Base-by-base conservation (phyloP, 2,329 filamentous ascomycete genomes). In the Ophiostoma himal-ulmi region DNA sequence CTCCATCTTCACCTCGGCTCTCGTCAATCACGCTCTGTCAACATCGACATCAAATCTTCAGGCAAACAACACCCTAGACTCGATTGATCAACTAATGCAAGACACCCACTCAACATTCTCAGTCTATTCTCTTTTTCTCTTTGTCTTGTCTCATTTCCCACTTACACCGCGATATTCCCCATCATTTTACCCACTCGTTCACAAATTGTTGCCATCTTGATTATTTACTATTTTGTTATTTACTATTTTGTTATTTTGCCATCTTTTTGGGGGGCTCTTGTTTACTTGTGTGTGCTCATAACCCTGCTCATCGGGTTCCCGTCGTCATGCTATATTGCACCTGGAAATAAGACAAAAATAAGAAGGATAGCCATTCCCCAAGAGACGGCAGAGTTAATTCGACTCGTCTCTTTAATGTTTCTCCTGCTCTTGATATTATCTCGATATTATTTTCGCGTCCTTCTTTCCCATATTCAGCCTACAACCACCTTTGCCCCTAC, bases 181-280 rank as follows among this genome's bases (percentile, higher is more conserved):
- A 48, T 39, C 36, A 36, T 37, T 39, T 37, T 41, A 39, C 62
- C 36, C 48, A 65, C 60, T 68, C 64, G 65, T 36, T 62, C 17
- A 68, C 65, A 71, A 57, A 54, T 70, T 64, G 64, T 44, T 67
- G 65, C 41, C 68, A 44, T 71, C 20, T 65, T 13, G 1, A 36
- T 37, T 52, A 36, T 10, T 67, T 20, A 7, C 48, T 20, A 1
- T n/a, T n/a, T n/a, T n/a, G n/a, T n/a, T 34, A 52, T 34, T 65
- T 17, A 20, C 26, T n/a, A 20, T 60, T 36, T n/a, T 13, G 30
- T 10, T 48, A 20, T 48, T 48, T 48, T 48, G 30, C 30, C 3
- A 30, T n/a, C n/a, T 17, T 20, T 48, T 20, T 48, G 17, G 30
- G 30, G 30, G 30, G 30, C 44, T 48, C 17, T 48, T 65, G 34